Conservation (phyloP, 768 basidiomycete species). For the Xerocomellus intermedius region DNA sequence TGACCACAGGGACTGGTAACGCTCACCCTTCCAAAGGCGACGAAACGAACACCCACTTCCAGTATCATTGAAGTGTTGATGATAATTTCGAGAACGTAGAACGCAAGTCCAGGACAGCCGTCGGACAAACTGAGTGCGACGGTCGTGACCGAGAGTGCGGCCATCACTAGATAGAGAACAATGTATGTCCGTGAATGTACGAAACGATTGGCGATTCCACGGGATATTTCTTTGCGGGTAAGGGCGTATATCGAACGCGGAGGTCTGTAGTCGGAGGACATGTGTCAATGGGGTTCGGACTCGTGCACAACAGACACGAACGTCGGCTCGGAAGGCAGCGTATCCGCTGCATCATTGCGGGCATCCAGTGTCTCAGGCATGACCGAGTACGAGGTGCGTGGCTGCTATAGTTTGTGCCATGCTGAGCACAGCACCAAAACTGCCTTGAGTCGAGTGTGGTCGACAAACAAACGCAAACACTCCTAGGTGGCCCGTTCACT, state of each 20-base stretch:
- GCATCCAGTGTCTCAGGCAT: constrained; percentile 37
- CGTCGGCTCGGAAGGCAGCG: constrained; percentile 27
- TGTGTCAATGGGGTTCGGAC: constrained; percentile 13
- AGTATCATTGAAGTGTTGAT: constrained; percentile 90
- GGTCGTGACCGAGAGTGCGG: constrained; percentile 81
- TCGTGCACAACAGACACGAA: constrained; percentile 23
- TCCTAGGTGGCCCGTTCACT: no score
- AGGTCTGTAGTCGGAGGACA: constrained; percentile 44
- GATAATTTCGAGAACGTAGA: constrained; percentile 87
- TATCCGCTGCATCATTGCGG: constrained; percentile 36
- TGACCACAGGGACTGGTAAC: neutral
- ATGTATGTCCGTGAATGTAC: constrained; percentile 88
- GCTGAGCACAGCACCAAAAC: neutral
- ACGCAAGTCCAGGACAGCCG: constrained; percentile 83
- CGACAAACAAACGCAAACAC: constrained; percentile 35
- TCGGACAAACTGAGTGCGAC: constrained; percentile 79
- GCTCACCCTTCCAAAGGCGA: constrained; percentile 90
- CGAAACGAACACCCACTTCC: constrained; percentile 87
- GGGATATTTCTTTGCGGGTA: constrained; percentile 77
- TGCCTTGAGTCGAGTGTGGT: neutral
- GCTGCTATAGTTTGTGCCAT: constrained; percentile 11
- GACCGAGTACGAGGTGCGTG: constrained; percentile 13
- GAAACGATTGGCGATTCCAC: constrained; percentile 86
- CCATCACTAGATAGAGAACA: constrained; percentile 86
- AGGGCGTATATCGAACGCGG: constrained; percentile 83